Percentiles rank a stretch among this genome's conserved stretches.
Conservation (phyloP, 805 yeast species). For the Candida dendrica region DNA sequence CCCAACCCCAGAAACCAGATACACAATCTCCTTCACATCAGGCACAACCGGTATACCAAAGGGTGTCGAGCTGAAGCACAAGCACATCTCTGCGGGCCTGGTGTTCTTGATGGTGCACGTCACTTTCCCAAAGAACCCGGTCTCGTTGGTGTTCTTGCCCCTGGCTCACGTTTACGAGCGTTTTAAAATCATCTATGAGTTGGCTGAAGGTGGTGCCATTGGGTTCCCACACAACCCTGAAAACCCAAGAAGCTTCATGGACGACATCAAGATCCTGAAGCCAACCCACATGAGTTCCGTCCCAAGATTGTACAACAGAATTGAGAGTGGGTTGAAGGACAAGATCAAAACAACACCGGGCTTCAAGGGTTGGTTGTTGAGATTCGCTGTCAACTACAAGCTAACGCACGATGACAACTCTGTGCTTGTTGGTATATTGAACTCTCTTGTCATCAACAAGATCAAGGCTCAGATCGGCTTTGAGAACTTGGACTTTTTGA, state of each 20-base stretch:
- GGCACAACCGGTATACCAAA: slow-evolving; percentile 75
- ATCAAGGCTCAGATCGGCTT: slow-evolving; percentile 42
- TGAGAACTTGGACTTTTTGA: slow-evolving; percentile 30
- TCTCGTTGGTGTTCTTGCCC: slow-evolving; percentile 40
- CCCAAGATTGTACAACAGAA: slow-evolving; percentile 56
- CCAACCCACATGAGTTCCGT: slow-evolving; percentile 52
- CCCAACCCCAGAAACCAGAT: slow-evolving; percentile 45
- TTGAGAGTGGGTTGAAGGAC: slow-evolving; percentile 54
- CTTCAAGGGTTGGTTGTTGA: slow-evolving; percentile 33
- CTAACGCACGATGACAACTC: slow-evolving; percentile 30
- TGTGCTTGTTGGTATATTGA: slow-evolving; percentile 27
- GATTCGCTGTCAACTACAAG: slow-evolving; percentile 36
- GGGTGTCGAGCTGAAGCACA: slow-evolving; percentile 56
- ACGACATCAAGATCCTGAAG: slow-evolving; percentile 46
- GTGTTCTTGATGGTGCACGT: slow-evolving; percentile 33
- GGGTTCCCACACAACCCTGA: slow-evolving; percentile 53
- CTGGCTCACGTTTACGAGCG: slow-evolving; percentile 56
- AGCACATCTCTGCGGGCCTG: slow-evolving; percentile 42
- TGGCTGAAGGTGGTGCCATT: slow-evolving; percentile 40
- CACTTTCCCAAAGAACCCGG: slow-evolving; percentile 20
- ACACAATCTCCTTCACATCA: slow-evolving; percentile 65
- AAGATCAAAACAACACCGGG: slow-evolving; percentile 37
- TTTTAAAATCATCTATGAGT: slow-evolving; percentile 32
- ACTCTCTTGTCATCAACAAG: slow-evolving; percentile 32
- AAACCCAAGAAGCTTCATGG: slow-evolving; percentile 44